A percentile compares a stretch with the other conserved stretches of the same genome.
phyloP scores from a whole-genome alignment of 176 grass and related monocot species.

The Aechmea fasciata region DNA sequence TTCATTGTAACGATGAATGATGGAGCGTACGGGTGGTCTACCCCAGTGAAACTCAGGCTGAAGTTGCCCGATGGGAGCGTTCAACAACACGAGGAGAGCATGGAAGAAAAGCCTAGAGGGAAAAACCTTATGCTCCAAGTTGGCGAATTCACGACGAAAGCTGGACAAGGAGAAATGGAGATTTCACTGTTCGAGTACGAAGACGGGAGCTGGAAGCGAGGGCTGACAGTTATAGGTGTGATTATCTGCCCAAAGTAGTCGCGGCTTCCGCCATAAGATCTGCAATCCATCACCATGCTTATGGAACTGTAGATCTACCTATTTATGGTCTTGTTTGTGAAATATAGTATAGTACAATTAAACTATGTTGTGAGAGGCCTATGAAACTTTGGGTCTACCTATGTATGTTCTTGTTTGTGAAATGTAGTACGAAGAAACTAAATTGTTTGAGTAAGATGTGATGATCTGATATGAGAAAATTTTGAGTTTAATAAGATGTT shows the following conservation, averaged over 20 bases:
- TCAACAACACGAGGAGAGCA: slow-evolving; percentile 26
- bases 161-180: slow-evolving; percentile 18
- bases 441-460: too few relatives aligned
- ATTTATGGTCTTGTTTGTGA: too few relatives aligned
- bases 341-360: too few relatives aligned
- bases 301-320: too few relatives aligned
- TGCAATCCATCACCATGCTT: too few relatives aligned
- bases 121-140: slow-evolving; percentile 32
- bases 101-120: slow-evolving; percentile 26
- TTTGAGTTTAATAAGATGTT: too few relatives aligned
- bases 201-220: slow-evolving; percentile 31
- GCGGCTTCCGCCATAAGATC: too few relatives aligned
- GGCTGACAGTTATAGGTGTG: slow-evolving; percentile 41
- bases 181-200: slow-evolving; percentile 40
- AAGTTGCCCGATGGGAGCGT: slow-evolving; percentile 35
- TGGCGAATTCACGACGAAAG: slow-evolving; percentile 15
- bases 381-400: too few relatives aligned
- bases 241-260: slow-evolving; percentile 22
- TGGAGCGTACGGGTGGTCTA: slow-evolving; percentile 11
- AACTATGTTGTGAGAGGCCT: too few relatives aligned
- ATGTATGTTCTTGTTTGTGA: too few relatives aligned
- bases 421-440: too few relatives aligned
- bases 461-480: too few relatives aligned
- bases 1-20: slow-evolving; percentile 28
- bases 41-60: slow-evolving; percentile 32